Evolutionary conservation across 2,329 filamentous ascomycete species (phyloP), one percentile per base, ranked within the genome.

Genomic region (Gaeumannomyces sp.): DNA sequence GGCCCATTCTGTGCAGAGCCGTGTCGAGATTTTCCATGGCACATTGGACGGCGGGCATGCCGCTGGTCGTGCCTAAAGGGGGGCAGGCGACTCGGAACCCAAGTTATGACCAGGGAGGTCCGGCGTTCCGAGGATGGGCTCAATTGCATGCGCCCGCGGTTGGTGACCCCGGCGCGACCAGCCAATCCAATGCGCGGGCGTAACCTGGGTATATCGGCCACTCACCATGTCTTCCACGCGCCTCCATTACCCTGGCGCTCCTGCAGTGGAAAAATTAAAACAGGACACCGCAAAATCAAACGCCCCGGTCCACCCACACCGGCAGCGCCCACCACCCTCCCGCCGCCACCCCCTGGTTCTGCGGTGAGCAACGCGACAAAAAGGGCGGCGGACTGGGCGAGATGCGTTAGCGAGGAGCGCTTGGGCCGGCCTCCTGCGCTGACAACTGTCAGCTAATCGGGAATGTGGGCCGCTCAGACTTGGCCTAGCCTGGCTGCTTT

Each of bases 401-500:
- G 45, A n/a, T 53, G 45, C 45, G 45, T 53, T 53, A 53, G 45
- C 45, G 45, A 53, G 45, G 19, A 53, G 45, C 19, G 10, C 22
- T 53, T 53, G 45, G 45, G 8, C 22, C 45, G 45, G 45, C 6
- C 22, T 53, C 45, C 45, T 53, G 45, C 45, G 45, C 45, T 53
- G 45, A 53, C 45, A 53, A 58, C 67, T 66, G 62, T 59, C 69
- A 68, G 69, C 70, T 69, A 73, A 71, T 70, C 68, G 61, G 66
- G 65, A 64, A 57, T 67, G 66, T 62, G 66, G 67, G 67, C 65
- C 65, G 64, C 29, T 70, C 69, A 70, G 72, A 72, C 68, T 67
- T 69, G 73, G 70, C 45, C 70, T 73, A 73, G 71, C 69, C 69
- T 70, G 67, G 68, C 8, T 68, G 68, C 59, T 68, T 59, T 64